Base-by-base conservation (phyloP, 495 filamentous ascomycete genomes). In the Aspergillus olivimuriae region DNA sequence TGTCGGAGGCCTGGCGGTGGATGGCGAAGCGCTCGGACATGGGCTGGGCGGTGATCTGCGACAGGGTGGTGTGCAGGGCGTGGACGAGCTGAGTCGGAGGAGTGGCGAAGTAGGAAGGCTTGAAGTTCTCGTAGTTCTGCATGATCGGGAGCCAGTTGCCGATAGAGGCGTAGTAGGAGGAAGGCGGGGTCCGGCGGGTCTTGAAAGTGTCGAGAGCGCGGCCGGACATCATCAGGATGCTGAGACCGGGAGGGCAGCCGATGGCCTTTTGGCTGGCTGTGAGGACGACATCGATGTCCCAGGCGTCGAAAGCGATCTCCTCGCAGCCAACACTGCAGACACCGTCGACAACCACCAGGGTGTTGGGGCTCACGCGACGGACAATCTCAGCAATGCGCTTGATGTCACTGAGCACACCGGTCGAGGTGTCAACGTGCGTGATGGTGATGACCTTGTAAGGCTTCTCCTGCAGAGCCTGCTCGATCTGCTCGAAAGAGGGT, bases 111-210 rank as follows among this genome's bases (percentile, higher is more conserved):
- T 98, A 98, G 10, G 88, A 94, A 32, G 94, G 79, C 68, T 97
- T 98, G 68, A 86, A 83, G 52, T 86, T 87, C 71, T 98, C 92
- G 70, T 98, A 98, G 62, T 95, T 95, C 71, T 90, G 81, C 92
- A 98, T 97, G 58, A 98, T 94, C 39, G 91, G 92, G 30, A 91
- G 73, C 92, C 92, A 98, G 66, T 98, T 97, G 72, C 84, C 88
- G 69, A 96, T 87, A 2, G 85, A 91, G 20, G 87, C 89, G 62
- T 95, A 98, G 73, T 95, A 98, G 6, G 88, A 83, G 6, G 76
- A 69, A 1, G 89, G 86, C 3, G 83, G 83, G 15, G 81, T 82
- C 70, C 86, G 86, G 52, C 92, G 79, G 52, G 70, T 76, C 58
- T 89, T 77, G 68, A 92, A 87, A 14, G 65, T 68, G 56, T 90